phyloP scores from a whole-genome alignment of 1,284 basidiomycete species.

The Mycocalia duriaeana region DNA sequence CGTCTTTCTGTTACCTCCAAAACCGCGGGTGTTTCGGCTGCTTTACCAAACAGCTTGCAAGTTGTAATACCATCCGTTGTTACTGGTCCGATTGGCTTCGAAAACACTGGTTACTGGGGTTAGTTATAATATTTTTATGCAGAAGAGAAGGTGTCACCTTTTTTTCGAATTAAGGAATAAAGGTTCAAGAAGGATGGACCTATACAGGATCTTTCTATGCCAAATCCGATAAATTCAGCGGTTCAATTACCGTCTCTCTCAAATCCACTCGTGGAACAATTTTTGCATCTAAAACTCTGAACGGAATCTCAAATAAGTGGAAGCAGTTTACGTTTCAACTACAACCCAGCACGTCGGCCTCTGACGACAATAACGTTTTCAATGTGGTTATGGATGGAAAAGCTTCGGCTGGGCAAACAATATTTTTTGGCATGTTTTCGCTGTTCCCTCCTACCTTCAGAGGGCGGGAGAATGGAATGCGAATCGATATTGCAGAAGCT shows the following conservation, averaged over 20 bases:
- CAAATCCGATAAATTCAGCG: slow-evolving; percentile 25
- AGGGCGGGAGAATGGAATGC: slow-evolving; percentile 32
- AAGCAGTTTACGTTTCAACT: slow-evolving; percentile 29
- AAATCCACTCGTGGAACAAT: slow-evolving; percentile 26
- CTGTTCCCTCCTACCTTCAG: slow-evolving; percentile 36
- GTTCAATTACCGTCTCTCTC: slow-evolving; percentile 26
- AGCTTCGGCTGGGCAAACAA: slow-evolving; percentile 25
- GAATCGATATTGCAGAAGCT: slow-evolving; percentile 35
- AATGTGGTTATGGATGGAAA: slow-evolving; percentile 26
- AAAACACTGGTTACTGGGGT: slow-evolving; percentile 32
- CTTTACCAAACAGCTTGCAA: slow-evolving; percentile 29
- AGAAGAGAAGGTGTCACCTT: neutral
- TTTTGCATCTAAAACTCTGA: slow-evolving; percentile 21
- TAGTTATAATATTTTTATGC: neutral
- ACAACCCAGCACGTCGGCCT: slow-evolving; percentile 22
- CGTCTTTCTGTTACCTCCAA: slow-evolving; percentile 24
- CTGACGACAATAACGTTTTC: slow-evolving; percentile 31
- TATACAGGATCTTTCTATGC: slow-evolving; percentile 34
- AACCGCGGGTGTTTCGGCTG: slow-evolving; percentile 22
- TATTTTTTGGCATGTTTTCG: slow-evolving; percentile 32
- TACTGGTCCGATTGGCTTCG: slow-evolving; percentile 29
- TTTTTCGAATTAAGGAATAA: slow-evolving; percentile 23
- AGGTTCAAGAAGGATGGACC: slow-evolving; percentile 30
- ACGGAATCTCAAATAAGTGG: slow-evolving; percentile 24
- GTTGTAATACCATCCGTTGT: slow-evolving; percentile 24